Evolutionary conservation across 148 eudicot species (phyloP).

Genomic region (Silene latifolia): DNA sequence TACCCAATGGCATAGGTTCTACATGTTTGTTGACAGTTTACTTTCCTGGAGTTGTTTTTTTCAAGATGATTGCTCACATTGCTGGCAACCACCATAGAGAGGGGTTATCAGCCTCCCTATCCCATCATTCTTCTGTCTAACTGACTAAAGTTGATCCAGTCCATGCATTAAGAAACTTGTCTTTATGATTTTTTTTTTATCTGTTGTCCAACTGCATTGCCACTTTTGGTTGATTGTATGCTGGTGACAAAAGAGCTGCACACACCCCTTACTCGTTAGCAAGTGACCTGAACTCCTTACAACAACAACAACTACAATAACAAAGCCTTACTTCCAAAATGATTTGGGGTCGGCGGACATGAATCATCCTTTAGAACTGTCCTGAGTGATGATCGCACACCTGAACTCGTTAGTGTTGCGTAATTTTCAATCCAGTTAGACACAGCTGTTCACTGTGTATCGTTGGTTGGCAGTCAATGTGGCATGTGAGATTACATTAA

Average conservation of each 20-base stretch:
- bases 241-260: background rate
- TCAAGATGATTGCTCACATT: background rate
- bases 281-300: background rate
- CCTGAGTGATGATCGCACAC: too few species aligned
- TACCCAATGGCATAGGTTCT: background rate
- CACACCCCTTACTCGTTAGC: background rate
- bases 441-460: background rate
- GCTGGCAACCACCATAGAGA: background rate
- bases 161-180: background rate
- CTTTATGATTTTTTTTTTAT: background rate
- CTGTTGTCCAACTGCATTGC: background rate
- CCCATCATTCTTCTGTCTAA: background rate
- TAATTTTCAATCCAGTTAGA: background rate
- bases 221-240: background rate
- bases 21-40: background rate
- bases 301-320: too few species aligned
- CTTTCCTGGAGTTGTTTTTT: background rate
- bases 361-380: too few species aligned
- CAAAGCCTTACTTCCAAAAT: too few species aligned
- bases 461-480: background rate
- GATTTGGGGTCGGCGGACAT: too few species aligned
- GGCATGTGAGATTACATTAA: background rate
- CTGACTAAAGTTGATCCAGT: background rate
- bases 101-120: background rate
- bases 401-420: background rate